Evolutionary conservation across 1,284 basidiomycete genomes (phyloP).

Genomic region (Cronartium quercuum): DNA sequence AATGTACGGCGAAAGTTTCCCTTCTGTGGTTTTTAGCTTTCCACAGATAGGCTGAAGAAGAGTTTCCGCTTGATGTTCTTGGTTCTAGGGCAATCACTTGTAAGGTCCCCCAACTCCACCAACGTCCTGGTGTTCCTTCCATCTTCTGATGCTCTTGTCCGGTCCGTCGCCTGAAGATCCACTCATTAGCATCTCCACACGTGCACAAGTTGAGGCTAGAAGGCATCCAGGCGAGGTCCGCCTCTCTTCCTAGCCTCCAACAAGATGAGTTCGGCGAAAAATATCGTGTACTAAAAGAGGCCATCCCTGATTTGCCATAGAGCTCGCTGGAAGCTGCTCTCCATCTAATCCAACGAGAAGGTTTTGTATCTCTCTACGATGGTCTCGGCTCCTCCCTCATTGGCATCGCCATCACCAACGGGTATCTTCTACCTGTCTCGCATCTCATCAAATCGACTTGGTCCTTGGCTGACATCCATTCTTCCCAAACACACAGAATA

Average conservation of each 20-base stretch:
- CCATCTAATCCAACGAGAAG: slow-evolving; percentile 68
- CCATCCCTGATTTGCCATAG: slow-evolving; percentile 50
- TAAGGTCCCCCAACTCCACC: neutral
- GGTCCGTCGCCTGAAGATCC: slow-evolving; percentile 58
- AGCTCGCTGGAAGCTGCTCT: slow-evolving; percentile 44
- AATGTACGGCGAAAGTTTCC: slow-evolving; percentile 59
- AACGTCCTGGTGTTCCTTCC: slow-evolving; percentile 28
- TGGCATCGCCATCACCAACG: slow-evolving; percentile 90
- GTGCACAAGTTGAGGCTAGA: slow-evolving; percentile 83
- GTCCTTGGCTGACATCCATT: slow-evolving; percentile 41
- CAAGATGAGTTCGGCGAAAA: neutral
- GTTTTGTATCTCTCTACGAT: slow-evolving; percentile 75
- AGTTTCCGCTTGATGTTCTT: slow-evolving; percentile 39
- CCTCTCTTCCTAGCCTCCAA: slow-evolving; percentile 19
- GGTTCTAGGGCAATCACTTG: slow-evolving; percentile 29
- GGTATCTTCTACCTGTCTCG: slow-evolving; percentile 54
- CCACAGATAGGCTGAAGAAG: neutral
- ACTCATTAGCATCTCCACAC: slow-evolving; percentile 82
- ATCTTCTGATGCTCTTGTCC: neutral
- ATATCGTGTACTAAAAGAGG: slow-evolving; percentile 53
- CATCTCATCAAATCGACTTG: slow-evolving; percentile 41
- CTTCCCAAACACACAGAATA: slow-evolving; percentile 48
- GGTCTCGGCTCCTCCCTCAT: slow-evolving; percentile 79
- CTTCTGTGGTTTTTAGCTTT: slow-evolving; percentile 15
- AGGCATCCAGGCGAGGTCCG: slow-evolving; percentile 61